Percentiles rank a stretch among this genome's conserved stretches.
Evolutionary conservation across 2,329 filamentous ascomycete genomes (phyloP).

Genomic region (Bipolaris sorokiniana): DNA sequence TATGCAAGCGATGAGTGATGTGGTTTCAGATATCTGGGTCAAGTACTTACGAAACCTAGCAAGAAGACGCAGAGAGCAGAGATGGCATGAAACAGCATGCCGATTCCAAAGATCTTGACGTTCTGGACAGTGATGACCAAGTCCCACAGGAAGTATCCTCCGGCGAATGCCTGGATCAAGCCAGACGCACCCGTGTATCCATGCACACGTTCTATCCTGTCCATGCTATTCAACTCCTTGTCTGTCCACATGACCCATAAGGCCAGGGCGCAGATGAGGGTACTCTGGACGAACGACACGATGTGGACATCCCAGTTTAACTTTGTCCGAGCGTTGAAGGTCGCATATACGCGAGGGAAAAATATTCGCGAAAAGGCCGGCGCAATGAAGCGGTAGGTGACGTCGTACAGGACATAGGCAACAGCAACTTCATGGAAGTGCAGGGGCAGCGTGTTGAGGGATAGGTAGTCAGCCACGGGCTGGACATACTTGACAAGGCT

Average conservation of each 20-base stretch:
- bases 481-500: constrained; percentile 62
- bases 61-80: constrained; percentile 76
- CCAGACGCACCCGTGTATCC: constrained; percentile 76
- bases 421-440: constrained; percentile 79
- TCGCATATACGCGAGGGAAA: constrained; percentile 68
- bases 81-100: constrained; percentile 77
- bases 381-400: constrained; percentile 70
- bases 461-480: constrained; percentile 67
- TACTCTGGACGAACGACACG: constrained; percentile 80
- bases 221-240: constrained; percentile 69
- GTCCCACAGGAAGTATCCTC: constrained; percentile 87
- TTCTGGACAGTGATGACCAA: constrained; percentile 71
- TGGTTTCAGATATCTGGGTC: neutral
- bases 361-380: constrained; percentile 68
- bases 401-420: constrained; percentile 70
- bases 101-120: constrained; percentile 74
- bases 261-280: constrained; percentile 73
- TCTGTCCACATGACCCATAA: constrained; percentile 73
- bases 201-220: constrained; percentile 72
- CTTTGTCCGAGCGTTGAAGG: constrained; percentile 66
- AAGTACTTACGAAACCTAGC: constrained; percentile 74
- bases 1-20: constrained; percentile 44
- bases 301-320: constrained; percentile 88
- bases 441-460: constrained; percentile 70
- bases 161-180: constrained; percentile 76